A percentile compares a stretch with the other conserved stretches of the same genome.
Evolutionary conservation across 2,329 filamentous ascomycete species (phyloP).

Genomic region (Eutypella sp.): DNA sequence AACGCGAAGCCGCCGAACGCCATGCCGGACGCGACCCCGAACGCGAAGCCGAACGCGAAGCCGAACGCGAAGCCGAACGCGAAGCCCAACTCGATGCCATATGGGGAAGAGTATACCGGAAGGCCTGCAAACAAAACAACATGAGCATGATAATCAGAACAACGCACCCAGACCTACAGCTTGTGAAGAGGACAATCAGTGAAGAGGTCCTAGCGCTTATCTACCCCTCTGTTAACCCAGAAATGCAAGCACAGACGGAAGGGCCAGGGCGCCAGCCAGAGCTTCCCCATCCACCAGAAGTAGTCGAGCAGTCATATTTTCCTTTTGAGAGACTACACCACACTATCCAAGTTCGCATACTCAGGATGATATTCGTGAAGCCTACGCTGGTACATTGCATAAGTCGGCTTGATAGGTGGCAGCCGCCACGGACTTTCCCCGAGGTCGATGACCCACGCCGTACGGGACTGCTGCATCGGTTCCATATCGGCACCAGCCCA

Average conservation of each 20-base stretch:
- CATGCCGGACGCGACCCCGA: too few relatives aligned
- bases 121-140: slow-evolving; percentile 30
- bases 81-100: neutral
- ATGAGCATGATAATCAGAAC: slow-evolving; percentile 15
- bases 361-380: slow-evolving; percentile 33
- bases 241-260: neutral
- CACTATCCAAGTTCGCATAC: slow-evolving; percentile 29
- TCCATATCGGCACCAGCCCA: slow-evolving; percentile 30
- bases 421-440: slow-evolving; percentile 16
- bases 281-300: neutral
- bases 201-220: neutral
- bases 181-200: slow-evolving; percentile 6
- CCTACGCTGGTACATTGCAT: slow-evolving; percentile 35
- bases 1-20: too few relatives aligned
- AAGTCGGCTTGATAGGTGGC: slow-evolving; percentile 37
- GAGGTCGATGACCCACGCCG: neutral
- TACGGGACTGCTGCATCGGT: slow-evolving; percentile 30
- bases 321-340: slow-evolving; percentile 27
- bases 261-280: neutral
- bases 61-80: too few relatives aligned
- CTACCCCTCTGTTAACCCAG: neutral
- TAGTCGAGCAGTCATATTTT: slow-evolving; percentile 11
- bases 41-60: too few relatives aligned
- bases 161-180: slow-evolving; percentile 25
- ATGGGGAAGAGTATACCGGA: slow-evolving; percentile 17